Percentiles rank a stretch among this genome's conserved stretches.
Evolutionary conservation across 164 flowering plant genomes (phyloP).

Genomic region (Macadamia integrifolia): DNA sequence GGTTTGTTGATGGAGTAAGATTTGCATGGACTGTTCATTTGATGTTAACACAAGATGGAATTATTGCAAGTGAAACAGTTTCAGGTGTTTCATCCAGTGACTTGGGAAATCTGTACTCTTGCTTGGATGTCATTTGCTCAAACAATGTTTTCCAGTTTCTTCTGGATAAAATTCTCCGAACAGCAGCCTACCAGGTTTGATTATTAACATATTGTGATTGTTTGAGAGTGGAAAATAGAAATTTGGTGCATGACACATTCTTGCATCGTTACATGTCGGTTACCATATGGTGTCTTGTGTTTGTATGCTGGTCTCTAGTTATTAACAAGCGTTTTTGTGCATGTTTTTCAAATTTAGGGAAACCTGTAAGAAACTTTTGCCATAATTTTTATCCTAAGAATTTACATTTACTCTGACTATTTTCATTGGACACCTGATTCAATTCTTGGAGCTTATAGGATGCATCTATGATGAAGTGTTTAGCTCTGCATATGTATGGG

Average conservation of each 20-base stretch:
- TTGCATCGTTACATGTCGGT: background rate
- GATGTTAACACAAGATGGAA: slow-evolving; percentile 60
- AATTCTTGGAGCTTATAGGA: too few species aligned
- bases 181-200: slow-evolving; percentile 88
- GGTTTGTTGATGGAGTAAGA: slow-evolving; percentile 66
- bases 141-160: slow-evolving; percentile 83
- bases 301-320: too few species aligned
- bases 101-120: slow-evolving; percentile 41
- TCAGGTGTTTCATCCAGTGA: slow-evolving; percentile 53
- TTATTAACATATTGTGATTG: background rate
- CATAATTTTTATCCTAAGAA: too few species aligned
- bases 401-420: too few species aligned
- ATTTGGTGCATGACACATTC: background rate
- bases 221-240: background rate
- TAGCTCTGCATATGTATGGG: too few species aligned
- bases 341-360: too few species aligned
- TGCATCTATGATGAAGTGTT: too few species aligned
- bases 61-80: slow-evolving; percentile 36
- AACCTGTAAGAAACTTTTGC: too few species aligned
- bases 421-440: too few species aligned
- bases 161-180: slow-evolving; percentile 70
- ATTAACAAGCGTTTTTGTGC: too few species aligned
- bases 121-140: slow-evolving; percentile 68
- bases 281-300: too few species aligned
- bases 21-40: slow-evolving; percentile 91